Base-by-base conservation (phyloP, 148 eudicot genomes). In the Nepenthes mirabilis region DNA sequence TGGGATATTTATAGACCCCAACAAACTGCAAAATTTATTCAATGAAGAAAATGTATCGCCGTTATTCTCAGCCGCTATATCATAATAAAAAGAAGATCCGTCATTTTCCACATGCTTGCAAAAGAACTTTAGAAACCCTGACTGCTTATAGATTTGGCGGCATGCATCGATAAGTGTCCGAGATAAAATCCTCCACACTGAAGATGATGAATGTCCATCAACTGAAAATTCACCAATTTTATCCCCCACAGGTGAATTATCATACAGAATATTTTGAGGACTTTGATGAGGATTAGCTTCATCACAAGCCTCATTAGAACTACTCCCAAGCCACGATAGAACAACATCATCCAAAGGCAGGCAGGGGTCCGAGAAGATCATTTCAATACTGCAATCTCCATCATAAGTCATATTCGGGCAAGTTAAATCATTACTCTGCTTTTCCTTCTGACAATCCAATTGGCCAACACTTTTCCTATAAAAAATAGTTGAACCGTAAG, bases 201-300 rank as follows among this genome's bases (percentile, higher is more conserved):
- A 48, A 40, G 83, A 74, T 63, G 85, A 61, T 1, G 88, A 80
- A 34, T 48, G 72, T 37, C 76, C 88, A 63, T 80, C 79, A 33
- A 79, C 78, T 61, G 74, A 74, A 67, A 82, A 74, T 55, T 86
- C 88, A 34, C 83, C 93, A 61, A 86, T 68, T 59, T 68, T 74
- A 54, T 80, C 83, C 34, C 75, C 72, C 43, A 67, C 63, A 47
- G 54, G 40, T 12, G 52, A 52, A 60, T 43, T 55, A 64, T 74
- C 64, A 56, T 56, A 12, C 37, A 56, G 40, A 23, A 49, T 10
- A 50, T 65, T 62, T 59, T 67, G 53, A 11, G 66, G 45, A 43
- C 45, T 56, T 57, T 57, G 64, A 59, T 45, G n/a, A 48, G 61
- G 33, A 14, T 40, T 50, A 50, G 47, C 47, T 57, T 71, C 61